Evolutionary conservation across 78 protist species (phyloP).

Genomic region (Dictyostelium purpureum): DNA sequence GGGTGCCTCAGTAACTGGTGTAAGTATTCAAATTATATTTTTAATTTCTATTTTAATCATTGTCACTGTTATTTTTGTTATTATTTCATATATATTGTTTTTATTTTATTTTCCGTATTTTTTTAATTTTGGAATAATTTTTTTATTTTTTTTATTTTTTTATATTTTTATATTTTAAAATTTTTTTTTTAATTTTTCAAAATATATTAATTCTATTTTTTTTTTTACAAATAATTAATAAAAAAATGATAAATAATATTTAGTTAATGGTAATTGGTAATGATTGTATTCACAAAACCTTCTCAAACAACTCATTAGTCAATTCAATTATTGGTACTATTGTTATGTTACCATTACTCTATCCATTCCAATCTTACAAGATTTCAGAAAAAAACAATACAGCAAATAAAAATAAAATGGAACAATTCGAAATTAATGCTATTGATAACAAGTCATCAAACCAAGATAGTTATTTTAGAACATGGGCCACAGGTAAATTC

Average conservation of each 20-base stretch:
- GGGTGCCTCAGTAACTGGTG: slow-evolving; percentile 77
- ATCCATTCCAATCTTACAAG: slow-evolving; percentile 62
- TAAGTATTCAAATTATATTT: background rate
- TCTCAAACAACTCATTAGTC: slow-evolving; percentile 32
- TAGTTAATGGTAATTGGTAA: slow-evolving; percentile 54
- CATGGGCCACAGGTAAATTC: slow-evolving; percentile 18
- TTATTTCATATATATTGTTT: background rate
- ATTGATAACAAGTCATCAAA: background rate
- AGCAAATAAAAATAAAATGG: background rate
- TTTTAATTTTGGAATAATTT: background rate
- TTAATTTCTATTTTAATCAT: background rate
- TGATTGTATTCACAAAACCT: slow-evolving; percentile 64
- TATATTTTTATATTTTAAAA: background rate
- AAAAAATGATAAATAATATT: background rate
- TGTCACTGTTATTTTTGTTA: background rate
- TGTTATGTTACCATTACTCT: slow-evolving; percentile 68
- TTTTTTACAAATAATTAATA: background rate
- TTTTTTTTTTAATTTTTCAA: background rate
- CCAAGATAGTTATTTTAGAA: background rate
- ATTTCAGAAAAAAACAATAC: background rate
- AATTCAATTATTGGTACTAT: slow-evolving; percentile 62
- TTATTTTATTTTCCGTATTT: background rate
- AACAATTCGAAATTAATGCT: background rate
- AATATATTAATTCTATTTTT: background rate
- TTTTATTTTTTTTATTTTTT: background rate